Conservation (phyloP, 441 rosid genomes). For the Adansonia gregorii region DNA sequence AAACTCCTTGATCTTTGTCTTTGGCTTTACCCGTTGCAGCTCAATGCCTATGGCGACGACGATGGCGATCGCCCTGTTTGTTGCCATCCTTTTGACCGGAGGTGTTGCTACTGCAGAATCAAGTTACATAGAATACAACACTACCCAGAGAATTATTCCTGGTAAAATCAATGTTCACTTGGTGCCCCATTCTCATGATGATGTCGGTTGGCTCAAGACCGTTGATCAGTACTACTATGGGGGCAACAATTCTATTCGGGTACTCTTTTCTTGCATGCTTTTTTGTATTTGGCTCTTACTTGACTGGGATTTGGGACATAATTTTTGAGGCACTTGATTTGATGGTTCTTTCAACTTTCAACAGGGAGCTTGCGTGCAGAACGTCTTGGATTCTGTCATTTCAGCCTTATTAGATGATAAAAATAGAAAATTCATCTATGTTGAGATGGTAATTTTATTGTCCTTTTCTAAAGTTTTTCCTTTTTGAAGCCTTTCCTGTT, state of each 20-base stretch:
- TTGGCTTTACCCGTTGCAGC: neutral
- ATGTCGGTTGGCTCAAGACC: conserved; percentile 79
- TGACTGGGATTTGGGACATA: neutral
- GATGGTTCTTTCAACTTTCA: conserved; percentile 23
- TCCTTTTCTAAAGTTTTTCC: neutral
- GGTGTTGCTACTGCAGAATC: conserved; percentile 33
- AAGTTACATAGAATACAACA: conserved; percentile 58
- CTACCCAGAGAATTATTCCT: conserved; percentile 49
- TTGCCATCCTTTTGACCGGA: conserved; percentile 28
- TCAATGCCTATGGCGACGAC: neutral
- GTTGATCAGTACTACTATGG: conserved; percentile 80
- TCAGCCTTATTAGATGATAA: conserved; percentile 69
- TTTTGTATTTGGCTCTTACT: neutral
- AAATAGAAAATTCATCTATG: conserved; percentile 76
- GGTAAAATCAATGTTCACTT: conserved; percentile 70
- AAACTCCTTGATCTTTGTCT: neutral
- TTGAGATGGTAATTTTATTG: conserved; percentile 52
- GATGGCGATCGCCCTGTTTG: conserved; percentile 23
- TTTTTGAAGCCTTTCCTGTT: neutral
- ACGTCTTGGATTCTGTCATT: conserved; percentile 76
- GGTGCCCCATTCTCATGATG: conserved; percentile 80
- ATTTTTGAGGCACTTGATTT: neutral
- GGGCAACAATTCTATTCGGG: conserved; percentile 78
- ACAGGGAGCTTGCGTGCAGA: conserved; percentile 88
- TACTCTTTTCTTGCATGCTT: conserved; percentile 24